Percentiles rank a stretch among this genome's conserved stretches.
Conservation (phyloP, 2,329 filamentous ascomycete species). For the Penicillium verrucosum region DNA sequence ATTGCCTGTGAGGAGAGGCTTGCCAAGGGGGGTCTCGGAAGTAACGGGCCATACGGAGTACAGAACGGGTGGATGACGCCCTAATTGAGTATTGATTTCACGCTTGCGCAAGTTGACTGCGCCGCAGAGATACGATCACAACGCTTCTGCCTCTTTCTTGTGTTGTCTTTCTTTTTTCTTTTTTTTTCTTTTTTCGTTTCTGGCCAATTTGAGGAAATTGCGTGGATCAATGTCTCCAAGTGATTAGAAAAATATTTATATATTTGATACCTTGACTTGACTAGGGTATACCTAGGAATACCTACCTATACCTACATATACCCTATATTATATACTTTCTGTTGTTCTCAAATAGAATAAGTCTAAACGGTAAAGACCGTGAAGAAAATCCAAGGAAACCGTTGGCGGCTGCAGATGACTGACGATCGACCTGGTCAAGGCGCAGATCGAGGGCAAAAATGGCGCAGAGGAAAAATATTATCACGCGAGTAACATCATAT, state of each 20-base stretch:
- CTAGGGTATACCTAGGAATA: background rate
- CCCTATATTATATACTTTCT: background rate
- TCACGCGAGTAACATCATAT: slow-evolving; percentile 2
- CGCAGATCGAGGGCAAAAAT: slow-evolving; percentile 11
- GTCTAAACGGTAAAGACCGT: background rate
- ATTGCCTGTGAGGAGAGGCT: slow-evolving; percentile 1
- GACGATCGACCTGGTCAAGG: slow-evolving; percentile 12
- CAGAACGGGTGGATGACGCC: background rate
- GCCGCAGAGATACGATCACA: slow-evolving; percentile 6
- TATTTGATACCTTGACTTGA: background rate
- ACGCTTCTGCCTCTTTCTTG: background rate
- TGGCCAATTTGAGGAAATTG: background rate
- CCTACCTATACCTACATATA: background rate
- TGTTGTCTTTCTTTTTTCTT: background rate
- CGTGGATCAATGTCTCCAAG: background rate
- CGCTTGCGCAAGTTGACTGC: slow-evolving; percentile 15
- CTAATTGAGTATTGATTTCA: slow-evolving; percentile 1
- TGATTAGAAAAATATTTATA: background rate
- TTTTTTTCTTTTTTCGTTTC: too few relatives aligned
- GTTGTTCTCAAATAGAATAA: background rate
- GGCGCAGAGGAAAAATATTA: background rate
- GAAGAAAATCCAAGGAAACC: slow-evolving; percentile 17
- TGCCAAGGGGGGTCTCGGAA: slow-evolving; percentile 7
- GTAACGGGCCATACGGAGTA: slow-evolving; percentile 9
- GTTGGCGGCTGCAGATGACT: slow-evolving; percentile 20